phyloP scores from a whole-genome alignment of 2,329 filamentous ascomycete species.

The Capronia coronata region DNA sequence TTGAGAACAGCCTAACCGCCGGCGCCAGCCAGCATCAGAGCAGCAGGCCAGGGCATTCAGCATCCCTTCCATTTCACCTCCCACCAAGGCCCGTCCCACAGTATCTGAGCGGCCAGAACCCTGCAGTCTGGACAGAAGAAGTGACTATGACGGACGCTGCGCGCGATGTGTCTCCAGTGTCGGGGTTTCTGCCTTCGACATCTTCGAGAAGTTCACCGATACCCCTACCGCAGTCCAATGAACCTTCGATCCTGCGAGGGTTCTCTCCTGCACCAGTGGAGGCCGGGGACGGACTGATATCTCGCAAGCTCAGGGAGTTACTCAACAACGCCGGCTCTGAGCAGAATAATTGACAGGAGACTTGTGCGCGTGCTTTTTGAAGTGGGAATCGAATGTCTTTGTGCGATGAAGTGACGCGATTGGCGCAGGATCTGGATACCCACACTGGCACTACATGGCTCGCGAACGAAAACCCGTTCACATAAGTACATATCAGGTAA shows the following conservation, averaged over 20 bases:
- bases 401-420: background rate
- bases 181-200: slow-evolving; percentile 24
- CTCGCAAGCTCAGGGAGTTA: slow-evolving; percentile 25
- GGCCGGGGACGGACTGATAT: slow-evolving; percentile 25
- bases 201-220: slow-evolving; percentile 25
- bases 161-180: slow-evolving; percentile 13
- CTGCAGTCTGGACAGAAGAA: background rate
- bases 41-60: background rate
- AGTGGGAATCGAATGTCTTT: background rate
- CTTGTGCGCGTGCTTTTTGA: background rate
- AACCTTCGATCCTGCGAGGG: slow-evolving; percentile 8
- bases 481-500: too few relatives aligned
- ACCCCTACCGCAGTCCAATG: slow-evolving; percentile 15
- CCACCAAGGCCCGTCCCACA: background rate
- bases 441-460: too few relatives aligned
- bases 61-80: slow-evolving; percentile 1
- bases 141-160: background rate
- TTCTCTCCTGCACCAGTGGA: slow-evolving; percentile 22
- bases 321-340: slow-evolving; percentile 6
- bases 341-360: background rate
- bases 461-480: too few relatives aligned
- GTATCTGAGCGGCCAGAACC: background rate
- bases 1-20: slow-evolving; percentile 9
- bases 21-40: background rate
- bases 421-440: background rate